Conservation (phyloP, 2,329 filamentous ascomycete species). For the Macrophomina tecta region DNA sequence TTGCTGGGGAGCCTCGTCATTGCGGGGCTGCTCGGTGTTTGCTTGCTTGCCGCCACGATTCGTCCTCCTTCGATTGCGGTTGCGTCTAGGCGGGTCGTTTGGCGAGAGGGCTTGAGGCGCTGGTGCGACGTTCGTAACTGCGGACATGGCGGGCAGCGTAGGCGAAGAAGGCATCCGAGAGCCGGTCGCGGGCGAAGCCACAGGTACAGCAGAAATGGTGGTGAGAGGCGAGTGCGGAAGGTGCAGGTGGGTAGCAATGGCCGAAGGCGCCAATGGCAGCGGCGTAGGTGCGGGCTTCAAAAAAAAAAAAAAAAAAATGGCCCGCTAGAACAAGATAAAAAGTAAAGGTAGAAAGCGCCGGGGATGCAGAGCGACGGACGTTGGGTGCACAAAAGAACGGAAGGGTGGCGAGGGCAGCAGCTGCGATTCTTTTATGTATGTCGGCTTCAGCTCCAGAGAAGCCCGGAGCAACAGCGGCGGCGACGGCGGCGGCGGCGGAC, state of each 20-base stretch:
- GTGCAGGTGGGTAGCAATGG: not conserved
- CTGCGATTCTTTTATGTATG: not conserved
- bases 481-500: not conserved
- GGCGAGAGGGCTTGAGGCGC: conserved; percentile 15
- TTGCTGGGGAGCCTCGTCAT: not conserved
- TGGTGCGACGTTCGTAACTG: not conserved
- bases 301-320: conserved; percentile 34
- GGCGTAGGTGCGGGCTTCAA: conserved; percentile 34
- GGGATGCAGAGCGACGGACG: not conserved
- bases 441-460: conserved; percentile 15
- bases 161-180: not conserved
- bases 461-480: not conserved
- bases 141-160: conserved; percentile 4
- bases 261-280: not conserved
- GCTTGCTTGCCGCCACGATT: conserved; percentile 12
- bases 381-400: conserved; percentile 28
- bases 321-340: conserved; percentile 37
- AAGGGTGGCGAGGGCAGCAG: not conserved
- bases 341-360: conserved; percentile 30
- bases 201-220: not conserved
- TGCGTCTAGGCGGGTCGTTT: conserved; percentile 18
- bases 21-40: not conserved
- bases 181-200: not conserved
- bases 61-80: conserved; percentile 12
- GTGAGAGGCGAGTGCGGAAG: not conserved